phyloP scores from a whole-genome alignment of 164 flowering plant genomes.

The Dillenia suffruticosa region DNA sequence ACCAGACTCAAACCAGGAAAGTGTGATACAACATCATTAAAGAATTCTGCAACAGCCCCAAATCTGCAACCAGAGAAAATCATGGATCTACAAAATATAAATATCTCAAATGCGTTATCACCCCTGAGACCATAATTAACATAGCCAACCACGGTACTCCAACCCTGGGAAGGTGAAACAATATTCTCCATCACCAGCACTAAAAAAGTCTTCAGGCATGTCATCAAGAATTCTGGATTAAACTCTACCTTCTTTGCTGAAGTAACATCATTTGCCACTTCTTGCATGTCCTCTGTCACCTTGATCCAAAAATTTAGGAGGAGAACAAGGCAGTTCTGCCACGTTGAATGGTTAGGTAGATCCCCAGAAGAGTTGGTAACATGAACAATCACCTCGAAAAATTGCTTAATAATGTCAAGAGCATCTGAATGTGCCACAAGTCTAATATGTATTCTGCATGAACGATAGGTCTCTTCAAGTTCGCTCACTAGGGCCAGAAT shows the following conservation, averaged over 20 bases:
- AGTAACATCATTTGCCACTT: constrained; percentile 24
- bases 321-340: constrained; percentile 65
- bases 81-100: constrained; percentile 69
- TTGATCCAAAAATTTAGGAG: constrained; percentile 68
- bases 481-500: constrained; percentile 41
- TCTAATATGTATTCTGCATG: constrained; percentile 40
- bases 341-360: constrained; percentile 37
- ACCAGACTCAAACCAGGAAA: constrained; percentile 13
- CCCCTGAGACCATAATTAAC: constrained; percentile 32
- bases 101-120: constrained; percentile 28
- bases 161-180: constrained; percentile 59
- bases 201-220: constrained; percentile 50
- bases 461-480: constrained; percentile 67
- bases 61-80: constrained; percentile 72
- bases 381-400: constrained; percentile 42
- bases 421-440: constrained; percentile 37
- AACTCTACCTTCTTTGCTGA: constrained; percentile 22
- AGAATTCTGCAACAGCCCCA: constrained; percentile 49
- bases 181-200: constrained; percentile 52
- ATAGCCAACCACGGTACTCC: constrained; percentile 49
- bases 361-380: constrained; percentile 19
- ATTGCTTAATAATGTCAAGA: constrained; percentile 47
- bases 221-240: constrained; percentile 30
- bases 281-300: constrained; percentile 59
- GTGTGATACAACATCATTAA: constrained; percentile 28